Evolutionary conservation across 208 protist species (phyloP).

Genomic region (Acanthamoeba sp.): DNA sequence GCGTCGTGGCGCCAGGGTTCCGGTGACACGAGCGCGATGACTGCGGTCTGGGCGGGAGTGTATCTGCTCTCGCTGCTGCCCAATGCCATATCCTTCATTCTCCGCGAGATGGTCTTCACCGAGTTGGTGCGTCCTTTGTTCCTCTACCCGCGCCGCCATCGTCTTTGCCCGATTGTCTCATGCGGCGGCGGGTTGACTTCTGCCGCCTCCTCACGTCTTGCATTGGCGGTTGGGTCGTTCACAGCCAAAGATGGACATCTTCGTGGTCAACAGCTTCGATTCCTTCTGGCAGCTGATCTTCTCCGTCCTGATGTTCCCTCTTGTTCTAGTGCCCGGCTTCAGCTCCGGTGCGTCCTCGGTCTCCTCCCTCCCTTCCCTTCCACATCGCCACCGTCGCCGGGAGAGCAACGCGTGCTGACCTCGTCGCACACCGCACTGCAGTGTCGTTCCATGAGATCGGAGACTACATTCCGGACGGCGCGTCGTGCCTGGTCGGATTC

Average conservation of each 20-base stretch:
- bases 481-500: conserved; percentile 56
- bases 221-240: background rate
- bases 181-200: background rate
- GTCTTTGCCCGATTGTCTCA: background rate
- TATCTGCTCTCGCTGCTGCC: conserved; percentile 48
- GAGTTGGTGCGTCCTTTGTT: conserved; percentile 13
- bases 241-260: conserved; percentile 75
- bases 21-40: conserved; percentile 6
- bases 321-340: conserved; percentile 73
- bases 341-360: background rate
- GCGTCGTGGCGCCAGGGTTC: conserved; percentile 28
- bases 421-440: background rate
- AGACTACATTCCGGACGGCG: conserved; percentile 68
- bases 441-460: conserved; percentile 56
- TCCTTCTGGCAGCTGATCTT: conserved; percentile 76
- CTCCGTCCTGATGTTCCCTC: conserved; percentile 67
- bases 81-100: conserved; percentile 64
- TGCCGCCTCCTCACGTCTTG: background rate
- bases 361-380: background rate
- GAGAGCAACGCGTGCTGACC: no score
- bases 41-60: conserved; percentile 11
- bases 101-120: conserved; percentile 52
- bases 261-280: conserved; percentile 75
- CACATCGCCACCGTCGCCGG: no score
- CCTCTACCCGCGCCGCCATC: background rate